Percentiles rank a stretch among this genome's conserved stretches.
phyloP scores from a whole-genome alignment of 2,329 filamentous ascomycete genomes.

The Moelleriella libera region DNA sequence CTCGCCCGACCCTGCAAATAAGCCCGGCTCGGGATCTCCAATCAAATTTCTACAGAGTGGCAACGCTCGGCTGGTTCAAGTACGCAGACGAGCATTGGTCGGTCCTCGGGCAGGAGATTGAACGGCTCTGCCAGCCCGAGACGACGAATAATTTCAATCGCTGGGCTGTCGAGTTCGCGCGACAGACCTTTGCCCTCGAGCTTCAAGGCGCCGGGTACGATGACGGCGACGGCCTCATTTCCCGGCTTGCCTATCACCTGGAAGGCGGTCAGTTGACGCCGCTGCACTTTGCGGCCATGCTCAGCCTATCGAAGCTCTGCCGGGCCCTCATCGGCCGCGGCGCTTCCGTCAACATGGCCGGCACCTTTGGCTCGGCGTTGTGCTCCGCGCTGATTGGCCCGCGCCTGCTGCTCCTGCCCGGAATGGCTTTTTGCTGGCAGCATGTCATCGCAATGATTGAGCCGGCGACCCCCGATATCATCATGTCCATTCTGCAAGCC shows the following conservation, averaged over 20 bases:
- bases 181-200: constrained; percentile 12
- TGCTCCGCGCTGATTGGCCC: constrained; percentile 20
- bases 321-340: constrained; percentile 10
- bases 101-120: constrained; percentile 11
- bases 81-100: constrained; percentile 15
- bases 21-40: not conserved
- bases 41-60: constrained; percentile 8
- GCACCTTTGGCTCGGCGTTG: constrained; percentile 15
- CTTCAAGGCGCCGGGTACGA: constrained; percentile 7
- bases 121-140: constrained; percentile 12
- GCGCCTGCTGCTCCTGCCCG: constrained; percentile 6
- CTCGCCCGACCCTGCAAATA: no score
- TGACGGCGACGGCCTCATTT: constrained; percentile 5
- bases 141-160: constrained; percentile 18
- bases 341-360: constrained; percentile 8
- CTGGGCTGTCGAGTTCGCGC: constrained; percentile 20
- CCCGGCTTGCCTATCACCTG: constrained; percentile 15
- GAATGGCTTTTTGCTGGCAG: constrained; percentile 2
- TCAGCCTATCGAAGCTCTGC: constrained; percentile 16
- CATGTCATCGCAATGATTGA: not conserved
- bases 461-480: not conserved
- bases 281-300: constrained; percentile 19
- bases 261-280: constrained; percentile 14
- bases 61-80: constrained; percentile 13
- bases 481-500: not conserved